Evolutionary conservation across 345 rosid genomes (phyloP), one percentile per base, ranked within the genome.

Genomic region (Salix viminalis): DNA sequence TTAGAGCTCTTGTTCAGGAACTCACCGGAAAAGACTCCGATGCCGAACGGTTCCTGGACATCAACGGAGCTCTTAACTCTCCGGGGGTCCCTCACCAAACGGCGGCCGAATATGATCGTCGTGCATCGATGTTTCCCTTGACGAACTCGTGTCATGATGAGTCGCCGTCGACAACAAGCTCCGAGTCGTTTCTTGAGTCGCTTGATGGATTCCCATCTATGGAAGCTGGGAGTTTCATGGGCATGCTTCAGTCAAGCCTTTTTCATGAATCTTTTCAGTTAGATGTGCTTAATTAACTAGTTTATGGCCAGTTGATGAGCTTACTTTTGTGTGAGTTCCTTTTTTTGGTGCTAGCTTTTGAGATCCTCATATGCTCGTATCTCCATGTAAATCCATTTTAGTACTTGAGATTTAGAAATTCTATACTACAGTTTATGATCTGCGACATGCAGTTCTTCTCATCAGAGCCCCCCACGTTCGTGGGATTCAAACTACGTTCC

Each of bases 1-100:
- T 93, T 24, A 87, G 98, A 79, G 95, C 91, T 75, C 81, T 89
- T 30, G 98, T 93, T 7, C 97, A 93, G 79, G 90, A 91, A 67
- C 98, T 93, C 72, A 93, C 98, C 15, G 97, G 98, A 0, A 90
- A 91, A 75, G 90, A 93, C 79, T 92, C 97, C 21, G 94, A 94
- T 44, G 77, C 86, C 30, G 85, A 86, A 2, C 50, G 82, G 13
- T 50, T 80, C 44, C 77, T 84, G 82, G 82, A 76, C 32, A 48
- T 23, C 37, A 16, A 76, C 8, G 76, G 66, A 28, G 81, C 10
- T 19, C 58, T 60, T 6, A 32, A 65, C 21, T 74, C 78, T 9
- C 26, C 52, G 4, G 62, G 8, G n/a, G 18, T 18, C 9, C 19
- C 9, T 75, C 56, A 13, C 24, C 64, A 21, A 1, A 60, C 54